Evolutionary conservation across 2,329 filamentous ascomycete genomes (phyloP), one percentile per base, ranked within the genome.

Genomic region (Ambrosiella beaveri): DNA sequence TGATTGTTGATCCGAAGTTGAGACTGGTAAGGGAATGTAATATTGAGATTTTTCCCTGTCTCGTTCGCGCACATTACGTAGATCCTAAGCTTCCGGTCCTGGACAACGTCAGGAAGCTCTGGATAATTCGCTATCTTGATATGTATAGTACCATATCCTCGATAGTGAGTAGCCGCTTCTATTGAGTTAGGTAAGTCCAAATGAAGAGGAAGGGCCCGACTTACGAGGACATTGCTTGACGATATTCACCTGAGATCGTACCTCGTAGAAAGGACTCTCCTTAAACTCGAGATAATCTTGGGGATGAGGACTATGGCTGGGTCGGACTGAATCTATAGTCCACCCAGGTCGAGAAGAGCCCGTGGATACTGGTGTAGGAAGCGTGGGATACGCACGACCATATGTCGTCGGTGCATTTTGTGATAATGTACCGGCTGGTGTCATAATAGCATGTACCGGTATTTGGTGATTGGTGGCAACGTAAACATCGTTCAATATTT

Each of bases 1-100:
- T 85, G 85, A 8, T 82, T 78, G 64, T 98, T 98, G 58, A 95
- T 81, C 67, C 89, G 91, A 59, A 98, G 77, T 68, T 98, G 93
- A 38, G 93, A 86, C 70, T 96, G 89, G 64, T 91, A 82, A 1
- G 93, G 93, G 63, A 98, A 98, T 0, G 87, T 74, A 57, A 98
- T 82, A 62, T 97, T 88, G 55, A 87, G 86, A 2, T 73, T 68
- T 13, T 78, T 80, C 12, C 76, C 70, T 13, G 75, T 75, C 58
- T 88, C 84, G 1, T 75, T 73, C 2, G 87, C 82, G 65, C 89
- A 95, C 66, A 94, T 95, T 3, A 96, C 75, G 79, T 96, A 84
- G 47, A 95, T 75, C 54, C 82, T 79, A 64, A 85, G 71, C 11
- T 76, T 76, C n/a, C 75, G 73, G 61, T 91, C 81, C 7, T 69